Base-by-base conservation (phyloP, 768 basidiomycete genomes). In the Psilocybe cyanescens region DNA sequence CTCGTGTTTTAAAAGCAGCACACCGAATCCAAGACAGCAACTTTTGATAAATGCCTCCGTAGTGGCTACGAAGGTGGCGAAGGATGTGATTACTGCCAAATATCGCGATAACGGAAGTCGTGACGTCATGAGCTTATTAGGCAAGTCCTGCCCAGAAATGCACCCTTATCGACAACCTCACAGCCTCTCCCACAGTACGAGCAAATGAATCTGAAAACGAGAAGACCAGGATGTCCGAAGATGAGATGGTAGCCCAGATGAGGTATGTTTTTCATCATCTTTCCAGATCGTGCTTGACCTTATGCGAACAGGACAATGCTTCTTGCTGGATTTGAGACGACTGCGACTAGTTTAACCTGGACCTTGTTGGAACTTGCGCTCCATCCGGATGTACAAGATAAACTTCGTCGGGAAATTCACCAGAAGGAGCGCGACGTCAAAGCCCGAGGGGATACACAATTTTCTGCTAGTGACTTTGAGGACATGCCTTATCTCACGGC, bases 241-340 rank as follows among this genome's bases (percentile, higher is more conserved):
- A 78, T 67, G 84, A 80, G 70, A 76, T 79, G 68, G 70, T 80
- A 54, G 76, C 76, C 50, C 82, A 80, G 72, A 82, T 79, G 79
- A 72, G 73, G 78, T 91, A 81, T 77, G 78, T 76, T 31, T 76
- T 60, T 73, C 75, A 37, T 75, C 83, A 14, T 71, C 78, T 11
- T 74, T 68, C 52, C 62, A 1, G 66, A 76, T 8, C 68, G 76
- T 11, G 14, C 41, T 44, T 81, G 81, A 66, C 3, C 57, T 72
- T 84, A 30, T 74, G 81, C 33, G 66, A 72, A 1, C 11, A 90
- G 89, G 47, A 80, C 79, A 1, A 75, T 85, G 12, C 72, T 83
- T 31, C 61, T 84, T 35, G 83, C 83, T 4, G 85, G 83, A 1
- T 82, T 89, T 66, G 88, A 89, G 68, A 87, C 86, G 8, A 86